These are phyloP conservation scores for Pilasporangium apinafurcum DNA, from an alignment of 352 stramenopile genomes.

Conservation along the genomic window DNA sequence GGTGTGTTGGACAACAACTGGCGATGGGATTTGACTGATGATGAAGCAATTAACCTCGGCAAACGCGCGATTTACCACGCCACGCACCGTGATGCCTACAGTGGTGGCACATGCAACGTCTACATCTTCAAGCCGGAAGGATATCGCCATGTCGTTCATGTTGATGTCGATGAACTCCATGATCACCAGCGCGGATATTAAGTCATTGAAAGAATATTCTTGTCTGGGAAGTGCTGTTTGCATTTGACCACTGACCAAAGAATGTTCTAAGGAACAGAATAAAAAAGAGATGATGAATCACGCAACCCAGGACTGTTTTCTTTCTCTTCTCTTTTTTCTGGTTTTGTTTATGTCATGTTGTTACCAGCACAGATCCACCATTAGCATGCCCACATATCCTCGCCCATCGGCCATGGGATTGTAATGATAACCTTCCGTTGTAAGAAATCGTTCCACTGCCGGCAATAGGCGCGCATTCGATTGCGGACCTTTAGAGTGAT, in stretches of 20 bases:
- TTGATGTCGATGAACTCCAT: slow-evolving; percentile 99
- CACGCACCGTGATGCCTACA: slow-evolving; percentile 98
- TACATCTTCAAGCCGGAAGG: slow-evolving; percentile 98
- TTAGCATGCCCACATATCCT: slow-evolving; percentile 79
- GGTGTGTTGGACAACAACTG: slow-evolving; percentile 98
- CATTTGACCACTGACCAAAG: too few relatives aligned
- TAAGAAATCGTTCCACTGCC: slow-evolving; percentile 76
- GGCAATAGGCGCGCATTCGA: slow-evolving; percentile 64
- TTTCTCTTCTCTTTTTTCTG: slow-evolving; percentile 7
- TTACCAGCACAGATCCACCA: slow-evolving; percentile 79
- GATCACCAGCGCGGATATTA: slow-evolving; percentile 73
- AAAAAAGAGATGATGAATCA: too few relatives aligned
- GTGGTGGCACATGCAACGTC: slow-evolving; percentile 94
- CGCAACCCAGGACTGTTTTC: too few relatives aligned
- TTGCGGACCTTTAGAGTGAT: slow-evolving; percentile 71
- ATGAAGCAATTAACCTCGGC: slow-evolving; percentile 99
- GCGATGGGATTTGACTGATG: slow-evolving; percentile 94
- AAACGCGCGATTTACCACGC: slow-evolving; percentile 99
- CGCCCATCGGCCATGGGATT: slow-evolving; percentile 56
- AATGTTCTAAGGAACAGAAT: slow-evolving; percentile 1
- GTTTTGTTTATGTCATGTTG: background rate
- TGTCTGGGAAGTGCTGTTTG: too few relatives aligned
- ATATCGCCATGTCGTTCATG: slow-evolving; percentile 94
- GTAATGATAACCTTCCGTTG: slow-evolving; percentile 68
- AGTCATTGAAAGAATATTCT: slow-evolving; percentile 3